Evolutionary conservation across 306 rosid genomes (phyloP).

Genomic region (Prunus campanulata): DNA sequence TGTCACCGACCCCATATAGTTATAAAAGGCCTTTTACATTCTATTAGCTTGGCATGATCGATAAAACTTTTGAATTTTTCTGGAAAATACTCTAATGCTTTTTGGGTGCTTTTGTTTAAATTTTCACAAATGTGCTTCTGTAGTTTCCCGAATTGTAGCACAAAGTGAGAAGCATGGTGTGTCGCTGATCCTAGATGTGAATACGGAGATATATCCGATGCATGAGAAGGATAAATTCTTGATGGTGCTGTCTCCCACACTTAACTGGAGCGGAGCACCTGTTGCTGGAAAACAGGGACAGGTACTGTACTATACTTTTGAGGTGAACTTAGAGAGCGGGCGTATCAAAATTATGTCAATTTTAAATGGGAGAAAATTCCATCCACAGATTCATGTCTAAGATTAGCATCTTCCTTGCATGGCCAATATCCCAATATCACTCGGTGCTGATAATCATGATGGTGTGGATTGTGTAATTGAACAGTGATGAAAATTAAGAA

Average conservation of each 20-base stretch:
- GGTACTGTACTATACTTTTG: slow-evolving; percentile 35
- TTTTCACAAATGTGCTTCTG: slow-evolving; percentile 9
- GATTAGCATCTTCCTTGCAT: slow-evolving; percentile 1
- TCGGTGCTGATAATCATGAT: too few relatives aligned
- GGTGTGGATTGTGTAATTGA: too few relatives aligned
- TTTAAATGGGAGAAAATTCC: neutral
- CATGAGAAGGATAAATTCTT: slow-evolving; percentile 53
- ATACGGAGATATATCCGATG: slow-evolving; percentile 80
- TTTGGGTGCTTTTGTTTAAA: slow-evolving; percentile 2
- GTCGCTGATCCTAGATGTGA: slow-evolving; percentile 65
- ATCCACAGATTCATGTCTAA: neutral
- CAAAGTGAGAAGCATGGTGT: slow-evolving; percentile 67
- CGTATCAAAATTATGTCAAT: neutral
- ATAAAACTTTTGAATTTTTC: neutral
- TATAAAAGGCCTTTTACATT: neutral
- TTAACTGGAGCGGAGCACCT: slow-evolving; percentile 46
- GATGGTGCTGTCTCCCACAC: slow-evolving; percentile 72
- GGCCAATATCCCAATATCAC: neutral
- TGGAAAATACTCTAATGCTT: neutral
- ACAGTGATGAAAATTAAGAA: neutral
- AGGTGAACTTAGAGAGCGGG: too few relatives aligned
- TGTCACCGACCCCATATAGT: neutral
- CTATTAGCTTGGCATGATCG: neutral
- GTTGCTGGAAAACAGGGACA: slow-evolving; percentile 24
- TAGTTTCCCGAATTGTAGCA: slow-evolving; percentile 79